These are phyloP conservation scores for Cystobasidiopsis lactophilus DNA, from an alignment of 768 basidiomycete species.

Conservation along the genomic window DNA sequence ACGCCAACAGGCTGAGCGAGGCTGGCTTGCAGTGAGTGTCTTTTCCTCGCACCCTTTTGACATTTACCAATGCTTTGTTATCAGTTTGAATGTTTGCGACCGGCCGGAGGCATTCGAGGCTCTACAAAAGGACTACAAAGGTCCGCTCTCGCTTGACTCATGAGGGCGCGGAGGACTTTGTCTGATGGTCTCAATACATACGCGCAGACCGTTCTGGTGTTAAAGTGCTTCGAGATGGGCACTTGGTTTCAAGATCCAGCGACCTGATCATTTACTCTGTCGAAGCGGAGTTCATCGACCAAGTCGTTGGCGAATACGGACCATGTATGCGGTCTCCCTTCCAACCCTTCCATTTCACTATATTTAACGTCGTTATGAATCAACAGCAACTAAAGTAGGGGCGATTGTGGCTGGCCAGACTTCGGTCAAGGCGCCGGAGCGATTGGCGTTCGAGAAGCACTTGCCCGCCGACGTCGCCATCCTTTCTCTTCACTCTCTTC, in stretches of 20 bases:
- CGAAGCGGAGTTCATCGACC: constrained; percentile 65
- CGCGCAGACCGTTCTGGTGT: too few species aligned
- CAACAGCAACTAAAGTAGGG: constrained; percentile 63
- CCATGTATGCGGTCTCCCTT: constrained; percentile 77
- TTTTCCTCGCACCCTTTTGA: background rate
- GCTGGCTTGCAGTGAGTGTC: constrained; percentile 63
- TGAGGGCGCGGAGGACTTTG: background rate
- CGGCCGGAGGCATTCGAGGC: constrained; percentile 46
- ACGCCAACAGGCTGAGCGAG: constrained; percentile 48
- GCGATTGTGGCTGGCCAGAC: constrained; percentile 91
- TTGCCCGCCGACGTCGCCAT: constrained; percentile 72
- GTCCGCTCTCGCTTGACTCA: constrained; percentile 25
- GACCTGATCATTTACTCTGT: constrained; percentile 92
- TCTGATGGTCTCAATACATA: constrained; percentile 23
- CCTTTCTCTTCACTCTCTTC: constrained; percentile 79
- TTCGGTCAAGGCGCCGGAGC: constrained; percentile 87
- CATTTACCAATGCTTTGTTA: background rate
- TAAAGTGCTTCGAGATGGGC: constrained; percentile 51
- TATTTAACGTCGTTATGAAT: background rate
- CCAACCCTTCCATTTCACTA: background rate
- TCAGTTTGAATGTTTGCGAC: constrained; percentile 77
- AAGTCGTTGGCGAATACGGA: constrained; percentile 68
- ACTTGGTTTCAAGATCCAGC: constrained; percentile 63
- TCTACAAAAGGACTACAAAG: constrained; percentile 38
- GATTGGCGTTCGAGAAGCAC: constrained; percentile 62